Evolutionary conservation across 2,329 filamentous ascomycete genomes (phyloP).

Genomic region (Onygena corvina): DNA sequence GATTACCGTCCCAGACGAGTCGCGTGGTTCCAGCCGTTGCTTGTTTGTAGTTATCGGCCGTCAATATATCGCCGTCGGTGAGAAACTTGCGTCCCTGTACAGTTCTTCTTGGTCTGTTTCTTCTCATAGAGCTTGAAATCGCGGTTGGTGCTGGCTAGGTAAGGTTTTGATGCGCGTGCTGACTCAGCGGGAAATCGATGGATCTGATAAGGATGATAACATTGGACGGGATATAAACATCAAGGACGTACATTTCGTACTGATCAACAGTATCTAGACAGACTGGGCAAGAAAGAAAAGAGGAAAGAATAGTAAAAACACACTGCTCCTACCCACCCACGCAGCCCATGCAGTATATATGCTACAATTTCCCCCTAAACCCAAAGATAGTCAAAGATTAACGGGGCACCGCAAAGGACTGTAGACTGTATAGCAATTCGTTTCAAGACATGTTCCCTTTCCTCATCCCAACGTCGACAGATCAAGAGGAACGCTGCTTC

Average conservation of each 20-base stretch:
- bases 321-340: slow-evolving; percentile 1
- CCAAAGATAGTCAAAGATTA: slow-evolving; percentile 2
- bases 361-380: slow-evolving; percentile 4
- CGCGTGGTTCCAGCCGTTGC: not conserved
- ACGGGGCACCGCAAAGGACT: not conserved
- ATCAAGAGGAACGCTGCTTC: slow-evolving; percentile 87
- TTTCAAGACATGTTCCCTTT: not conserved
- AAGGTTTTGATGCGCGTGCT: no score
- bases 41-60: not conserved
- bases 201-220: no score
- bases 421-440: not conserved
- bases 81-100: not conserved
- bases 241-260: not conserved
- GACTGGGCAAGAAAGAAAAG: not conserved
- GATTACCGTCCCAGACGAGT: no score
- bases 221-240: not conserved
- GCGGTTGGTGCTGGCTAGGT: no score
- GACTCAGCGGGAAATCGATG: no score
- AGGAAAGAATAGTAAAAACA: no score
- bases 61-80: not conserved
- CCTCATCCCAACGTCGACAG: slow-evolving; percentile 45
- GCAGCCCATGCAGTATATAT: slow-evolving; percentile 7
- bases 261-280: slow-evolving; percentile 2
- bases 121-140: no score
- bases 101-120: not conserved